Conservation (phyloP, 2,329 filamentous ascomycete species). For the Apiospora sp. region DNA sequence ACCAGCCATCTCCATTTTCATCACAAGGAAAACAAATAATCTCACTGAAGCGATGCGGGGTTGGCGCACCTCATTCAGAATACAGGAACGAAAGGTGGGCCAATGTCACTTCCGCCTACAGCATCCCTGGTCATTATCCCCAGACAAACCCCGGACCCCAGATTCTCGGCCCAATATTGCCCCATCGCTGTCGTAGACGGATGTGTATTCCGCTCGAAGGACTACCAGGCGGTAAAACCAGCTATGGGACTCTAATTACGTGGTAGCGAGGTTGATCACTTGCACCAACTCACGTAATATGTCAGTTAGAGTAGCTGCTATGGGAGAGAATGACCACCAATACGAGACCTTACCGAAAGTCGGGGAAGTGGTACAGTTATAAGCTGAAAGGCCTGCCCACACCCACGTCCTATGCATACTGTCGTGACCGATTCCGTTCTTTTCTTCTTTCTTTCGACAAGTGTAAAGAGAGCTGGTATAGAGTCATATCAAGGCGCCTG, state of each 20-base stretch:
- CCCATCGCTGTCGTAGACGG: slow-evolving; percentile 6
- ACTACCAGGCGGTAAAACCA: not conserved
- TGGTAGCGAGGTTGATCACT: not conserved
- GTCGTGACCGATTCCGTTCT: not conserved
- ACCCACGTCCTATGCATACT: not conserved
- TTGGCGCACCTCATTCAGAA: not conserved
- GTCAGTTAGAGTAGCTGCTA: not conserved
- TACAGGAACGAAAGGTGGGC: not conserved
- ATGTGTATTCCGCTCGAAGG: not conserved
- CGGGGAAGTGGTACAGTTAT: not conserved
- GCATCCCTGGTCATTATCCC: not conserved
- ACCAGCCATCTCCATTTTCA: not conserved
- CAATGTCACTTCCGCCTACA: not conserved
- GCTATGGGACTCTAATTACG: not conserved
- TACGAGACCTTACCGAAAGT: not conserved
- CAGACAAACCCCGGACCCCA: slow-evolving; percentile 28
- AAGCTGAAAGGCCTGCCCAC: not conserved
- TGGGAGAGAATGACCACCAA: not conserved
- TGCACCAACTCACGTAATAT: not conserved
- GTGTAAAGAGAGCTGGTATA: not conserved
- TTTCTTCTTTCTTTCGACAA: not conserved
- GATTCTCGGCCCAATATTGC: slow-evolving; percentile 29
- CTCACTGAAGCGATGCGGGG: not conserved
- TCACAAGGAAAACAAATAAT: not conserved
- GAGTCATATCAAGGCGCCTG: not conserved